Conservation (phyloP, 352 stramenopile genomes). For the Salisapilia sapeloensis region DNA sequence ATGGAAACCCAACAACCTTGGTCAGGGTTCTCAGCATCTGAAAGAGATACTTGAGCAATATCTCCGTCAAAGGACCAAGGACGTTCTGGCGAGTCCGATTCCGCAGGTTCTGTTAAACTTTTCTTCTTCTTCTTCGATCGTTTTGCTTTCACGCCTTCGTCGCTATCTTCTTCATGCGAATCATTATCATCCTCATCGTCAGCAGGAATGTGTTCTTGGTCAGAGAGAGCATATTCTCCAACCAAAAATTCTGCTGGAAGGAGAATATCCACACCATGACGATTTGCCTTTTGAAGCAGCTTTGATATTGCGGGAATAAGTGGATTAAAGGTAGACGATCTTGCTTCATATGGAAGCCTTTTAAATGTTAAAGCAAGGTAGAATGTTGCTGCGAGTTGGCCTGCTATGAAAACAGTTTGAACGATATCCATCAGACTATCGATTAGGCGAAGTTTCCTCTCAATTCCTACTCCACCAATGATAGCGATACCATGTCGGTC, state of each 20-base stretch:
- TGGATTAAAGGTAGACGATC: conserved; percentile 3
- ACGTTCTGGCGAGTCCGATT: conserved; percentile 10
- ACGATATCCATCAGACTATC: conserved; percentile 40
- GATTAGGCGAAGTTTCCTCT: conserved; percentile 42
- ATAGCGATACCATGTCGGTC: conserved; percentile 12
- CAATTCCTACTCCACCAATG: conserved; percentile 28
- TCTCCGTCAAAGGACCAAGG: conserved; percentile 22
- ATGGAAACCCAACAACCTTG: conserved; percentile 5
- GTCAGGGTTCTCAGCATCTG: conserved; percentile 2
- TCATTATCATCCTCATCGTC: conserved; percentile 10
- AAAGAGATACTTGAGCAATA: conserved; percentile 15
- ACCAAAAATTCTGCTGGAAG: conserved; percentile 49
- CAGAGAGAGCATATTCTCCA: conserved; percentile 24
- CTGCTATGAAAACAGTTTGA: conserved; percentile 42
- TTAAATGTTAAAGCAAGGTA: conserved; percentile 21
- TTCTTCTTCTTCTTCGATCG: conserved; percentile 5
- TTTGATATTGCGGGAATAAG: conserved; percentile 1
- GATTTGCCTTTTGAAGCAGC: conserved; percentile 24
- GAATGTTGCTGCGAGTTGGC: conserved; percentile 34
- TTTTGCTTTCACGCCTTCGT: conserved; percentile 8
- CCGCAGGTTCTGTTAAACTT: conserved; percentile 12
- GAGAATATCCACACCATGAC: conserved; percentile 28
- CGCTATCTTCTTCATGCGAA: conserved; percentile 3
- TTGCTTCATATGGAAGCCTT: conserved; percentile 2
- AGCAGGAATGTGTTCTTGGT: conserved; percentile 9